Base-by-base conservation (phyloP, 164 flowering plant species). In the Warburgia ugandensis region DNA sequence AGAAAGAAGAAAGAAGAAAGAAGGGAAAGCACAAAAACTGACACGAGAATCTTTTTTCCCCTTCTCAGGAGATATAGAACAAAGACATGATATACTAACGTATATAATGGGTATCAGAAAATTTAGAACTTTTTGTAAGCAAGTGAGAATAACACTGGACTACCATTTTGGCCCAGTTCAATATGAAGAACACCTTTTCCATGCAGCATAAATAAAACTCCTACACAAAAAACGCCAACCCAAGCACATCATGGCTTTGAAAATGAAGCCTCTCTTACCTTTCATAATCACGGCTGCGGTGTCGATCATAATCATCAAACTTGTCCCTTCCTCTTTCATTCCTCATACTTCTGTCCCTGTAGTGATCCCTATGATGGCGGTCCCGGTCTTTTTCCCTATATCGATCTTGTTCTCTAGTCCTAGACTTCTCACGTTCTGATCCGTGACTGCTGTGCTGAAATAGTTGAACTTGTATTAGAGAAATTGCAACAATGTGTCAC, bases 351-450 rank as follows among this genome's bases (percentile, higher is more conserved):
- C 71, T 71, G 49, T 71, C 79, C 39, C 60, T 68, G 54, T 58
- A 20, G 40, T 42, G 52, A 48, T 69, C 78, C 59, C 76, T 67
- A 14, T 59, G 71, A 54, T 61, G 71, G 14, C 66, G 73, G 43
- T 66, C 73, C 12, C 65, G 67, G 19, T 74, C 77, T 22, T 46
- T 72, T 52, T 66, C 73, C 62, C 79, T 73, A 12, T 64, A 72
- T 30, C 61, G 62, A 31, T 59, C 72, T 32, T 62, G 49, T 29
- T 69, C 78, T 63, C 72, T 70, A 48, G 46, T 49, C 64, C 72
- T 69, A 2, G 64, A 48, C 54, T 64, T 74, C 36, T 71, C 81
- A 49, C 48, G 58, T 37, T 75, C 73, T 30, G 65, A 63, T 37
- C 72, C 78, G 54, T 58, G 73, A 30, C 70, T 71, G 47, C 62